These are phyloP conservation scores for Thraustotheca clavata DNA, from an alignment of 352 stramenopile species.

Conservation along the genomic window DNA sequence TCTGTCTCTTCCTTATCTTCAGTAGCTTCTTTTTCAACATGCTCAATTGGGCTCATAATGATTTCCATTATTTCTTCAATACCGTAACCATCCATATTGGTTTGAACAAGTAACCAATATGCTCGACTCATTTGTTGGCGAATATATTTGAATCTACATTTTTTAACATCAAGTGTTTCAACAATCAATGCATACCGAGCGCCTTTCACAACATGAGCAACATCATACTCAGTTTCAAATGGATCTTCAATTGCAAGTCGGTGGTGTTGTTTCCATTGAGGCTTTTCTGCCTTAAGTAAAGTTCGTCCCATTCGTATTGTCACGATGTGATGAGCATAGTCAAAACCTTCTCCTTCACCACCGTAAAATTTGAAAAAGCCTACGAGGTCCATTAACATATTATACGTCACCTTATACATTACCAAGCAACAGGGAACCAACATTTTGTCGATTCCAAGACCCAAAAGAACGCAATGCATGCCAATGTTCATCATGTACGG, in stretches of 20 bases:
- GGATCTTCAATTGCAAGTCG: constrained; percentile 95
- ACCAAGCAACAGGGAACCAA: constrained; percentile 48
- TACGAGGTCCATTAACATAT: constrained; percentile 2
- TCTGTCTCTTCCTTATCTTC: too few relatives aligned
- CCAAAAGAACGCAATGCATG: constrained; percentile 35
- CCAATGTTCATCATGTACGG: constrained; percentile 38
- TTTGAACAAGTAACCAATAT: constrained; percentile 51
- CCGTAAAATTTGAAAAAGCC: constrained; percentile 71
- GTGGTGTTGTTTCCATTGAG: constrained; percentile 68
- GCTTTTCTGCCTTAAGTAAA: constrained; percentile 70
- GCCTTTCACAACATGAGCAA: constrained; percentile 94
- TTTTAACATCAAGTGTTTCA: not conserved
- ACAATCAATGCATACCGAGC: constrained; percentile 34
- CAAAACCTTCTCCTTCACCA: constrained; percentile 49
- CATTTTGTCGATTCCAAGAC: constrained; percentile 36
- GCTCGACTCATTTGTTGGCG: constrained; percentile 71
- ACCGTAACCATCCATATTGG: constrained; percentile 16
- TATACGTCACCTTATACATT: not conserved
- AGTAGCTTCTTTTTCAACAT: too few relatives aligned
- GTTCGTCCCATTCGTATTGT: constrained; percentile 53
- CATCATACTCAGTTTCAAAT: constrained; percentile 97
- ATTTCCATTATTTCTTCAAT: constrained; percentile 4
- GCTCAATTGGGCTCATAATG: not conserved
- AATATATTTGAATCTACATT: constrained; percentile 52
- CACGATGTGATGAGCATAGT: constrained; percentile 58